Percentiles rank a stretch among this genome's conserved stretches.
phyloP scores from a whole-genome alignment of 768 basidiomycete genomes.

The Mycena polygramma region DNA sequence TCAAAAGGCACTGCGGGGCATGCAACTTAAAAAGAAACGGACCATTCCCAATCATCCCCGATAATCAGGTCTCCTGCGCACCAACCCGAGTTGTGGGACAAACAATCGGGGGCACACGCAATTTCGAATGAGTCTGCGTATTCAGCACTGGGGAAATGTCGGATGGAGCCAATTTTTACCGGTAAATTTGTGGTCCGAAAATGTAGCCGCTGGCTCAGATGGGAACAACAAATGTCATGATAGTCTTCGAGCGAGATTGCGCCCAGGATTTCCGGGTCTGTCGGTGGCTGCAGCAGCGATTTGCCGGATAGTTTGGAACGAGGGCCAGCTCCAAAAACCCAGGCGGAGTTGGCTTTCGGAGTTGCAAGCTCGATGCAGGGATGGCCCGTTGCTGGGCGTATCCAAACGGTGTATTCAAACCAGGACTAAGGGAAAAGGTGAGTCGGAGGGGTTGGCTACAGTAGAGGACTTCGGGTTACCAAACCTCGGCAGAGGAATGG shows the following conservation, averaged over 20 bases:
- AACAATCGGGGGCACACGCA: neutral
- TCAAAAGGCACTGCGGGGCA: too few species aligned
- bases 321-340: neutral
- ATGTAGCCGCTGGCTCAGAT: neutral
- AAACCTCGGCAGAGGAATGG: neutral
- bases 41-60: too few species aligned
- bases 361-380: neutral
- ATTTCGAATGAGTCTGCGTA: constrained; percentile 6
- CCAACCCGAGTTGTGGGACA: neutral
- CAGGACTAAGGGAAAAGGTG: too few species aligned
- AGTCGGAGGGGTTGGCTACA: too few species aligned
- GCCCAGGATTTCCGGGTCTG: neutral
- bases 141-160: neutral
- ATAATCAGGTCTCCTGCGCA: too few species aligned
- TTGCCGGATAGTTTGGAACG: neutral
- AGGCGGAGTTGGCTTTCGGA: neutral
- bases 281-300: neutral
- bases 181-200: neutral
- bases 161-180: neutral
- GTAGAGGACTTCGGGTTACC: neutral
- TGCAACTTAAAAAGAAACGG: too few species aligned
- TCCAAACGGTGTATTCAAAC: neutral
- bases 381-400: neutral
- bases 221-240: neutral
- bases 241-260: neutral